Evolutionary conservation across 495 filamentous ascomycete genomes (phyloP).

Genomic region (Talaromyces stipitatus): DNA sequence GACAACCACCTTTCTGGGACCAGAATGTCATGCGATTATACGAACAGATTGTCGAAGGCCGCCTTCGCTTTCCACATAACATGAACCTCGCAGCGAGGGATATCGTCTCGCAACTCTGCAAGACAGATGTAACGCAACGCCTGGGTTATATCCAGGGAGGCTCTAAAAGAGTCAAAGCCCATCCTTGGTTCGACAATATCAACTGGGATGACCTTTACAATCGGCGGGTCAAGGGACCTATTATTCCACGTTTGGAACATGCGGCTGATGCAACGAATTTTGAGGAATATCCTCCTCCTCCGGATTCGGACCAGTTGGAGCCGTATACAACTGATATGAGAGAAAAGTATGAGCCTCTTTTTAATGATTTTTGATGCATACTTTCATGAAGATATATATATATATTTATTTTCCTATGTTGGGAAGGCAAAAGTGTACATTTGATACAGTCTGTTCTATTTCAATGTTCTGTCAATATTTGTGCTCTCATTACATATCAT

Average conservation of each 20-base stretch:
- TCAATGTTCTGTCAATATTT: constrained; percentile 2
- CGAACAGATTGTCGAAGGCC: constrained; percentile 51
- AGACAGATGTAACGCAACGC: constrained; percentile 77
- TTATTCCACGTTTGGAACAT: constrained; percentile 73
- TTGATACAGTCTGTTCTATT: not conserved
- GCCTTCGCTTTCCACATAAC: constrained; percentile 26
- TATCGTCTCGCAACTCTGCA: constrained; percentile 80
- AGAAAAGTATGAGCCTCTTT: constrained; percentile 67
- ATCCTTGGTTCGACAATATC: constrained; percentile 78
- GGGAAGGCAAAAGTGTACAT: not conserved
- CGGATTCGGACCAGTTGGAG: constrained; percentile 42
- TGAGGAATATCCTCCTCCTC: constrained; percentile 70
- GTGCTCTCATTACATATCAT: constrained; percentile 5
- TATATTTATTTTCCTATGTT: not conserved
- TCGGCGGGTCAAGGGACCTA: constrained; percentile 65
- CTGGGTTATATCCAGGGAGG: constrained; percentile 86
- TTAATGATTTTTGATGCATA: constrained; percentile 62
- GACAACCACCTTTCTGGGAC: constrained; percentile 96
- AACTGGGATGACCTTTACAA: constrained; percentile 81
- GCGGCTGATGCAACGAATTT: constrained; percentile 86
- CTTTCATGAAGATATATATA: not conserved
- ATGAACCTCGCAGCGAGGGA: constrained; percentile 73
- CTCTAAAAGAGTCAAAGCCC: constrained; percentile 70
- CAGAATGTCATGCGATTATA: constrained; percentile 95
- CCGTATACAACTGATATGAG: constrained; percentile 69